Conservation (phyloP, 331 rosid genomes). For the Prunus yedoensis region DNA sequence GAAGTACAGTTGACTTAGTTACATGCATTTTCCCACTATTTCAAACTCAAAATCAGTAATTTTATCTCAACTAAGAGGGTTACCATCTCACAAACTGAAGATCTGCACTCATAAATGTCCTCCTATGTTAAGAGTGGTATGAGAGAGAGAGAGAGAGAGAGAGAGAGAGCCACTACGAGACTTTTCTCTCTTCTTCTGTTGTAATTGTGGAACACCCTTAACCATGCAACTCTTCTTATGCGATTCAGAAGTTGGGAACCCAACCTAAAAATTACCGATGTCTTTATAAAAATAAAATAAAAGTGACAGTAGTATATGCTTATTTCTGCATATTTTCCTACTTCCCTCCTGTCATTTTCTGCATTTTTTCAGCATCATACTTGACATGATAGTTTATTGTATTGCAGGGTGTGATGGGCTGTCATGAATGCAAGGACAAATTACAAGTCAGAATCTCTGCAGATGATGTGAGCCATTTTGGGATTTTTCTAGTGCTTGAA, state of each 20-base stretch:
- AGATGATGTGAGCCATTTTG: constrained; percentile 72
- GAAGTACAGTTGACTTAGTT: constrained; percentile 10
- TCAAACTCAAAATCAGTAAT: constrained; percentile 14
- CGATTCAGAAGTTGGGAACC: too few relatives aligned
- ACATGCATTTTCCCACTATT: constrained; percentile 14
- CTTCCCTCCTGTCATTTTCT: background rate
- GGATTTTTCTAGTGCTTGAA: background rate
- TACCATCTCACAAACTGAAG: background rate
- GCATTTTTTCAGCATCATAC: constrained; percentile 8
- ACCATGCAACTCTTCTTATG: background rate
- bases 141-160: background rate
- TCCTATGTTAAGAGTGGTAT: background rate
- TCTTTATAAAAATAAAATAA: too few relatives aligned
- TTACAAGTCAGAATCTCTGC: constrained; percentile 79
- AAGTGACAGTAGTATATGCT: background rate
- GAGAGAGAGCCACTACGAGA: background rate
- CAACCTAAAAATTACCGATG: too few relatives aligned
- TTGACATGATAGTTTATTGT: constrained; percentile 28
- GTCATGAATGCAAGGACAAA: constrained; percentile 90
- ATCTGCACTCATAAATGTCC: background rate
- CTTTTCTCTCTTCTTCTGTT: background rate
- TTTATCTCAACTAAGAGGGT: background rate
- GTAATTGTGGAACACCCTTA: background rate
- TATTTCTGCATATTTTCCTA: constrained; percentile 1
- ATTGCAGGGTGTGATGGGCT: constrained; percentile 93